phyloP scores from a whole-genome alignment of 1,284 basidiomycete species.

The Pyrrhoderma lamaoense region DNA sequence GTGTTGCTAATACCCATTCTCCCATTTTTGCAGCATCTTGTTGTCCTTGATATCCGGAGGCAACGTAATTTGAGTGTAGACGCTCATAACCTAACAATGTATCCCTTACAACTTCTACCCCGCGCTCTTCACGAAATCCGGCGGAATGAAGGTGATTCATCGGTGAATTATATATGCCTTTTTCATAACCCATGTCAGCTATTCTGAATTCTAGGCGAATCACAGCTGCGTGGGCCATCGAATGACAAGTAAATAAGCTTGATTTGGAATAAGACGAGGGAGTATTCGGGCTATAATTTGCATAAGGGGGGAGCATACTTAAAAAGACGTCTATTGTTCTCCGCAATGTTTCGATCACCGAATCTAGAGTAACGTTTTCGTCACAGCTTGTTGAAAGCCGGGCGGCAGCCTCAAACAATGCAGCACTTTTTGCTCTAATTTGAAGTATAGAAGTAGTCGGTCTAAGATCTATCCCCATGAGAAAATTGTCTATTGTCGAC shows the following conservation, averaged over 20 bases:
- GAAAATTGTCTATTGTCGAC: conserved; percentile 11
- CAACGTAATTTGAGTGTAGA: background rate
- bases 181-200: conserved; percentile 6
- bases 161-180: background rate
- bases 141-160: background rate
- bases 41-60: background rate
- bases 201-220: conserved; percentile 9
- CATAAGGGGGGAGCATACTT: conserved; percentile 8
- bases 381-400: conserved; percentile 3
- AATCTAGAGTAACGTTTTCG: background rate
- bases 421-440: conserved; percentile 14
- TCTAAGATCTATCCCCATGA: conserved; percentile 4
- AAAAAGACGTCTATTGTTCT: conserved; percentile 6
- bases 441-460: conserved; percentile 10
- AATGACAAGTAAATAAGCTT: conserved; percentile 8
- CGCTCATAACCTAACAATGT: conserved; percentile 10
- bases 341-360: conserved; percentile 4
- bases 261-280: conserved; percentile 7
- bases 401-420: conserved; percentile 13
- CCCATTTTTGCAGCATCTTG: background rate
- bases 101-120: conserved; percentile 2
- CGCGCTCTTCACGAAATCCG: background rate
- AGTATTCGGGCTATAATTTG: background rate
- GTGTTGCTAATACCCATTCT: background rate
- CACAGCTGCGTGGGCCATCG: conserved; percentile 9